Evolutionary conservation across 2,329 filamentous ascomycete genomes (phyloP).

Genomic region (Phyllosticta paracitricarpa): DNA sequence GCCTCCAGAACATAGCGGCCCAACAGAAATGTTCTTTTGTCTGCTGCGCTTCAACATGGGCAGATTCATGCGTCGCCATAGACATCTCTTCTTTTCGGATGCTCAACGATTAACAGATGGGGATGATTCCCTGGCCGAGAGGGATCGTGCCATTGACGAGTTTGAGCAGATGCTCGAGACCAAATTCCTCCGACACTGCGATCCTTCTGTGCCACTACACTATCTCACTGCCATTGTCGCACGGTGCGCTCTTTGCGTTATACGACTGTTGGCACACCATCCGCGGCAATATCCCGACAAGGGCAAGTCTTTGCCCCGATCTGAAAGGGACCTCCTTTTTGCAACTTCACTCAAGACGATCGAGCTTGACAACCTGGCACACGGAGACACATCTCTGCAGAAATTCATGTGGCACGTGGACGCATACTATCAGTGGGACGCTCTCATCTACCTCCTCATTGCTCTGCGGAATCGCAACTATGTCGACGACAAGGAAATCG

Average conservation of each 20-base stretch:
- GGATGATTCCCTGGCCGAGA: slow-evolving; percentile 15
- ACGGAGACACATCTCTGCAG: slow-evolving; percentile 29
- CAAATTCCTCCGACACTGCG: slow-evolving; percentile 29
- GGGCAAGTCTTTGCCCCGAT: slow-evolving; percentile 18
- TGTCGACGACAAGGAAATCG: slow-evolving; percentile 16
- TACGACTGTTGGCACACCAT: slow-evolving; percentile 38
- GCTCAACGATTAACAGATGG: slow-evolving; percentile 17
- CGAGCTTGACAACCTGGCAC: slow-evolving; percentile 31
- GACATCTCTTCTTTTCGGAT: slow-evolving; percentile 16
- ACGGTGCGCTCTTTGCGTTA: slow-evolving; percentile 33
- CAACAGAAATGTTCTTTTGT: slow-evolving; percentile 42
- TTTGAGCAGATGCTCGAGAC: slow-evolving; percentile 32
- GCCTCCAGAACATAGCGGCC: slow-evolving; percentile 31
- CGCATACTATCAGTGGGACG: slow-evolving; percentile 42
- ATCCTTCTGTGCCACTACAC: slow-evolving; percentile 31
- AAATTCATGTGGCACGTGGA: slow-evolving; percentile 39
- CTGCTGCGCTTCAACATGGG: slow-evolving; percentile 34
- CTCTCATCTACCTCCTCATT: slow-evolving; percentile 39
- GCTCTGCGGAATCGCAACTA: slow-evolving; percentile 21
- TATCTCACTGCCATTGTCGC: slow-evolving; percentile 36
- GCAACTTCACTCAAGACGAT: slow-evolving; percentile 31
- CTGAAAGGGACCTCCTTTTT: slow-evolving; percentile 32
- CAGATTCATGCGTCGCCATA: slow-evolving; percentile 24
- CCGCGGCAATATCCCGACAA: slow-evolving; percentile 28
- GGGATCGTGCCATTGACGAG: slow-evolving; percentile 27